Percentiles rank a stretch among this genome's conserved stretches.
Evolutionary conservation across 2,329 filamentous ascomycete genomes (phyloP).

Genomic region (Epicoccum sorghinum): DNA sequence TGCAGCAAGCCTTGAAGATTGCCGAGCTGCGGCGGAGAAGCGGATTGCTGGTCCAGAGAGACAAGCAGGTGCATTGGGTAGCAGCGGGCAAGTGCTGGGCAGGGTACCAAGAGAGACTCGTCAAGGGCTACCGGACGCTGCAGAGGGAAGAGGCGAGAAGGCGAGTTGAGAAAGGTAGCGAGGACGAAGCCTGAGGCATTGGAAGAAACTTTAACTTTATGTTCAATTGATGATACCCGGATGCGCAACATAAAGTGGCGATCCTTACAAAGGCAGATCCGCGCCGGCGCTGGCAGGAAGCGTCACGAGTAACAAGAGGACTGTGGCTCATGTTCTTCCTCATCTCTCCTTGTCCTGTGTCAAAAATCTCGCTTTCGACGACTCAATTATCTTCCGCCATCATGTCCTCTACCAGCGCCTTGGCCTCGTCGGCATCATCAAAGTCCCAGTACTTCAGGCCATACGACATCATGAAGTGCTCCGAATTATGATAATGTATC

Average conservation of each 20-base stretch:
- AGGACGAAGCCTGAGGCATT: conserved; percentile 42
- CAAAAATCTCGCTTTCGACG: no score
- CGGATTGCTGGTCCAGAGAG: conserved; percentile 60
- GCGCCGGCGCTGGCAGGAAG: no score
- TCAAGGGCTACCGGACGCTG: conserved; percentile 68
- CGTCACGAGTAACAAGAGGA: no score
- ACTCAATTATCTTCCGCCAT: no score
- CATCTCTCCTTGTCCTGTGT: no score
- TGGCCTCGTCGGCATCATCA: no score
- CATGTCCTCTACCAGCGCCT: no score
- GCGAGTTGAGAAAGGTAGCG: conserved; percentile 58
- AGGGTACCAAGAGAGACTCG: conserved; percentile 71
- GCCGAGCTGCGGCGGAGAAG: conserved; percentile 68
- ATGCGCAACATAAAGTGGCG: neutral
- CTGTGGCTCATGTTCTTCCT: no score
- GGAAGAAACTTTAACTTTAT: no score
- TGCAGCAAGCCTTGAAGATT: conserved; percentile 66
- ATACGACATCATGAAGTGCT: no score
- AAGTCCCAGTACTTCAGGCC: no score
- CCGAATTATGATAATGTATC: no score
- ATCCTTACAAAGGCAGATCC: neutral
- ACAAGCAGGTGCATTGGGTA: conserved; percentile 77
- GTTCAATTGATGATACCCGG: neutral
- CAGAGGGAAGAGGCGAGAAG: conserved; percentile 66
- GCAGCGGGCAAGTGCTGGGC: conserved; percentile 72